Base-by-base conservation (phyloP, 1,284 basidiomycete species). In the Naganishia sp. region DNA sequence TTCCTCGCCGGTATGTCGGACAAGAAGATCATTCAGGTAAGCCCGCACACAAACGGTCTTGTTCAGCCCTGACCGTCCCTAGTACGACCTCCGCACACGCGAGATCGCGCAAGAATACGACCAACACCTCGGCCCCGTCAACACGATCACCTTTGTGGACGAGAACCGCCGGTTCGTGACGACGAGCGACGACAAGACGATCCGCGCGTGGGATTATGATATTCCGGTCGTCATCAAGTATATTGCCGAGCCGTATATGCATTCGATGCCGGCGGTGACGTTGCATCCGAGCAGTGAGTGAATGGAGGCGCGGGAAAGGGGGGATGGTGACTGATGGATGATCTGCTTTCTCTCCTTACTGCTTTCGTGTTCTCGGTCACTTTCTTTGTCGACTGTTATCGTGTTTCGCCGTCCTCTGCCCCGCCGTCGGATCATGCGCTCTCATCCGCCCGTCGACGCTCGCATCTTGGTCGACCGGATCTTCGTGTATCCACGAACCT, bases 181-280 rank as follows among this genome's bases (percentile, higher is more conserved):
- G 2, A 98, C 96, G 9, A 97, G 94, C 17, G 96, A 99, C 79
- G 96, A 99, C 82, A 99, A 99, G 83, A 97, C 94, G 6, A 96
- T 99, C 75, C 89, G 96, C 60, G 95, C 92, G 21, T 99, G 96
- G 96, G 92, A 95, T 78, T 95, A 90, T 77, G 94, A 98, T 80
- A 97, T 97, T 70, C 94, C 94, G 5, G 94, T 99, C 31, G 94
- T 97, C 67, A 98, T 99, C 85, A 99, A 99, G 80, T 96, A 98
- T 79, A 97, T 99, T 69, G 94, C 96, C 39, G 96, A 99, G 79
- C 96, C 96, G 10, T 89, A 93, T 76, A 99, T 99, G 96, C 94
- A 99, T 81, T 96, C 93, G 42, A 98, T 99, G 94, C 96, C 96
- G 13, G 90, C 95, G 18, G 94, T 98, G 45, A 92, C 92, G 10